Percentiles rank a stretch among this genome's conserved stretches.
These are phyloP conservation scores for Camellia lanceoleosa DNA, from an alignment of 148 eudicot species.

Conservation along the genomic window DNA sequence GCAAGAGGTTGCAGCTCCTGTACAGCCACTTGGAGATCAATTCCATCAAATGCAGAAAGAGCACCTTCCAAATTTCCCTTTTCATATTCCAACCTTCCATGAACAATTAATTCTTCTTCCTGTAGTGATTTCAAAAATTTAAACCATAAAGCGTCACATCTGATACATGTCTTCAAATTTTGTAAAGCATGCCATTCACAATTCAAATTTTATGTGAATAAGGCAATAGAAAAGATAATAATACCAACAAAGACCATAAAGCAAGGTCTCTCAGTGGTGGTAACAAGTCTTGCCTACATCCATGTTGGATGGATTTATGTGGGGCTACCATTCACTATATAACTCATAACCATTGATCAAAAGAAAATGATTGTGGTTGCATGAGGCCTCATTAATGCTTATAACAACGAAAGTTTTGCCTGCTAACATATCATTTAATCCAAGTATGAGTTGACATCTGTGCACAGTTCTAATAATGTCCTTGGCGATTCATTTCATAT, in stretches of 20 bases:
- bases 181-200: background rate
- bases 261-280: background rate
- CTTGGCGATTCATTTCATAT: background rate
- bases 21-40: conserved; percentile 89
- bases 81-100: conserved; percentile 86
- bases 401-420: background rate
- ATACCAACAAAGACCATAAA: background rate
- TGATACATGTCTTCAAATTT: conserved; percentile 15
- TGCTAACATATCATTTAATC: background rate
- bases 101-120: conserved; percentile 84
- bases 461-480: background rate
- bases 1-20: conserved; percentile 62
- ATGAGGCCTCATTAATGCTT: background rate
- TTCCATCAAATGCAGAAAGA: conserved; percentile 87
- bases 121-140: conserved; percentile 20
- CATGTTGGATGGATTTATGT: background rate
- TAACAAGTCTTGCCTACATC: background rate
- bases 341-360: background rate
- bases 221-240: background rate
- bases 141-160: conserved; percentile 22
- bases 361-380: background rate
- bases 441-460: background rate
- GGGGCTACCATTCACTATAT: background rate
- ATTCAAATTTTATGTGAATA: background rate
- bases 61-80: conserved; percentile 96